Evolutionary conservation across 2,329 filamentous ascomycete genomes (phyloP).

Genomic region (Pseudopyricularia javanii): DNA sequence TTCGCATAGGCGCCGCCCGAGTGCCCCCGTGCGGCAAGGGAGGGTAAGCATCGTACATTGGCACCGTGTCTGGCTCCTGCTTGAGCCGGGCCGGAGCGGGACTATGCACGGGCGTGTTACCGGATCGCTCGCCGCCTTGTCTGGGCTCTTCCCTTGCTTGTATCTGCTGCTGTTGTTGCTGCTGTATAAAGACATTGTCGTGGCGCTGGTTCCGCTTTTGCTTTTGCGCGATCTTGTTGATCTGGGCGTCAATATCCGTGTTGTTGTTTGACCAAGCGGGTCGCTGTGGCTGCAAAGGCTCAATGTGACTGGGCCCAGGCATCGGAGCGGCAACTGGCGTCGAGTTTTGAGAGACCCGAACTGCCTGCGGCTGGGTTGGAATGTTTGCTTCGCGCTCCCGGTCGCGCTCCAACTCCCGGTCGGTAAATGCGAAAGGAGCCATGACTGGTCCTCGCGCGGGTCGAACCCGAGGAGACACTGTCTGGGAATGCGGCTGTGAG

Average conservation of each 20-base stretch:
- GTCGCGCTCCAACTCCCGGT: constrained; percentile 4
- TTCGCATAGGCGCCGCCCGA: constrained; percentile 24
- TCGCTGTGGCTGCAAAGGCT: neutral
- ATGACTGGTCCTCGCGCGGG: neutral
- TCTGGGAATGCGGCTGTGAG: neutral
- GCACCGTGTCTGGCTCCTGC: constrained; percentile 35
- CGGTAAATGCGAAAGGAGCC: neutral
- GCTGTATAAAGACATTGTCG: constrained; percentile 9
- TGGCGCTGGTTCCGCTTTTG: constrained; percentile 9
- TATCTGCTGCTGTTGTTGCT: constrained; percentile 23
- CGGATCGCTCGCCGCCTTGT: constrained; percentile 1
- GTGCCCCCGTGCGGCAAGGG: constrained; percentile 16
- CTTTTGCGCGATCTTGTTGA: neutral
- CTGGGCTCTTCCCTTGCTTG: constrained; percentile 8
- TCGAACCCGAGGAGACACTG: neutral
- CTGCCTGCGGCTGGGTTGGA: constrained; percentile 18
- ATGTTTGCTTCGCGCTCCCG: neutral
- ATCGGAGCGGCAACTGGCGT: constrained; percentile 9
- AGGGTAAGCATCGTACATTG: constrained; percentile 31
- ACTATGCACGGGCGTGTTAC: constrained; percentile 8
- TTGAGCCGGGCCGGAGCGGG: constrained; percentile 25
- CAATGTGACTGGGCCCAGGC: neutral
- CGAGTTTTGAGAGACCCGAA: constrained; percentile 27
- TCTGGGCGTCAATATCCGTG: neutral
- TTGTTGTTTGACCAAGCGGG: neutral